A percentile compares a stretch with the other conserved stretches of the same genome.
phyloP scores from a whole-genome alignment of 768 basidiomycete species.

The Termitomyces sp. region DNA sequence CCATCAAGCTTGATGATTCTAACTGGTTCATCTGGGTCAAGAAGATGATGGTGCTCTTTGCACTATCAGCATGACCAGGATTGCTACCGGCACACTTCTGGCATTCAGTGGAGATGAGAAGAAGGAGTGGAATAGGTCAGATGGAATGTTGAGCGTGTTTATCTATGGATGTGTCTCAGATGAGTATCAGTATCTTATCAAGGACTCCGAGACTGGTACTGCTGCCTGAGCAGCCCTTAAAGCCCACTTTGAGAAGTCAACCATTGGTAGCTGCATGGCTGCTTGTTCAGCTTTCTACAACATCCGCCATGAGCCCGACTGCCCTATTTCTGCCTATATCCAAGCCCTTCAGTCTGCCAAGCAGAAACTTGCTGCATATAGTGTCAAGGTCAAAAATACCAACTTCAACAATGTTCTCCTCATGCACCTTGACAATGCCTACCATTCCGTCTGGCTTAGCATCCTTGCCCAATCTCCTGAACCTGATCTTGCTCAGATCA shows the following conservation, averaged over 20 bases:
- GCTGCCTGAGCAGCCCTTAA: constrained; percentile 11
- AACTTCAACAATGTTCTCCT: constrained; percentile 19
- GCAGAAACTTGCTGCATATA: constrained; percentile 9
- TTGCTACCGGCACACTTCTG: neutral
- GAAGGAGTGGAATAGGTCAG: neutral
- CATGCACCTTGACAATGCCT: constrained; percentile 15
- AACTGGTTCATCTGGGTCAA: constrained; percentile 6
- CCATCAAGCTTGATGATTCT: neutral
- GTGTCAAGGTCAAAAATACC: constrained; percentile 9
- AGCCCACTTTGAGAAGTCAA: constrained; percentile 12
- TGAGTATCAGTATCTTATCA: constrained; percentile 9
- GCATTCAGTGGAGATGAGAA: neutral
- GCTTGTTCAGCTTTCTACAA: constrained; percentile 8
- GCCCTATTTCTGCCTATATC: constrained; percentile 12
- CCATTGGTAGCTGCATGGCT: constrained; percentile 9
- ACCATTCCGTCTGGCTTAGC: constrained; percentile 10
- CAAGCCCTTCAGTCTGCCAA: constrained; percentile 8
- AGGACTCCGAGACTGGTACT: constrained; percentile 6
- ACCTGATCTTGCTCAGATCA: constrained; percentile 10
- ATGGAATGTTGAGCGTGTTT: neutral
- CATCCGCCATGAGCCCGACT: constrained; percentile 12
- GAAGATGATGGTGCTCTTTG: neutral
- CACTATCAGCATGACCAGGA: neutral
- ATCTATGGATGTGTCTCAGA: neutral
- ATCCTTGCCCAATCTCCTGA: constrained; percentile 14